phyloP scores from a whole-genome alignment of 2,329 filamentous ascomycete species.

The Aspergillus persii region DNA sequence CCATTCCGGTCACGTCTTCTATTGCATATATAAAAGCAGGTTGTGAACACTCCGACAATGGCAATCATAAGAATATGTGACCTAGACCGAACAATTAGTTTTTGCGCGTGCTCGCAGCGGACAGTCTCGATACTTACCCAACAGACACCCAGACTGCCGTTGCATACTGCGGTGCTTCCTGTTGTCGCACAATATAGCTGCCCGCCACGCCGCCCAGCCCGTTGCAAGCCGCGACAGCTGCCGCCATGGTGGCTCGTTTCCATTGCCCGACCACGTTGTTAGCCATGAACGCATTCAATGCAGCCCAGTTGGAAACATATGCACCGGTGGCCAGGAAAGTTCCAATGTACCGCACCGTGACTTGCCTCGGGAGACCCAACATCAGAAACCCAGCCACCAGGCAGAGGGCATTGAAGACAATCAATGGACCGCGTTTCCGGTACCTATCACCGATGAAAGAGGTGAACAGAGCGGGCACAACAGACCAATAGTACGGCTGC shows the following conservation, averaged over 20 bases:
- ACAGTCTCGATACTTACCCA: slow-evolving; percentile 35
- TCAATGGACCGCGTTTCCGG: slow-evolving; percentile 60
- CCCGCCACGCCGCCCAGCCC: slow-evolving; percentile 64
- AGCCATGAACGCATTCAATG: slow-evolving; percentile 61
- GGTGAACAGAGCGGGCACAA: slow-evolving; percentile 62
- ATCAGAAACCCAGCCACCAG: slow-evolving; percentile 64
- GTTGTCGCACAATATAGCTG: slow-evolving; percentile 62
- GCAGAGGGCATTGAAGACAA: slow-evolving; percentile 62
- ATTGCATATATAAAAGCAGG: slow-evolving; percentile 56
- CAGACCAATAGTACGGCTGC: slow-evolving; percentile 64
- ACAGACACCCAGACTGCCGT: slow-evolving; percentile 69
- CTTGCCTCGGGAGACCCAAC: slow-evolving; percentile 60
- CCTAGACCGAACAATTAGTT: slow-evolving; percentile 21
- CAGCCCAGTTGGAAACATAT: slow-evolving; percentile 69
- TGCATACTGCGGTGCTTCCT: slow-evolving; percentile 61
- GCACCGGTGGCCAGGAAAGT: slow-evolving; percentile 66
- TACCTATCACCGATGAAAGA: slow-evolving; percentile 62
- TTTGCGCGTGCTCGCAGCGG: not conserved
- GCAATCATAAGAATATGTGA: slow-evolving; percentile 59
- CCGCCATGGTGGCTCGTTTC: slow-evolving; percentile 63
- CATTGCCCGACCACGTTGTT: slow-evolving; percentile 65
- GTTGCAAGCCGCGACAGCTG: slow-evolving; percentile 59
- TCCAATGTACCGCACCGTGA: slow-evolving; percentile 62
- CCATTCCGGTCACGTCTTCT: slow-evolving; percentile 47
- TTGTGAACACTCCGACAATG: slow-evolving; percentile 52